These are phyloP conservation scores for Calonectria henricotiae DNA, from an alignment of 2,329 filamentous ascomycete genomes.

Conservation along the genomic window DNA sequence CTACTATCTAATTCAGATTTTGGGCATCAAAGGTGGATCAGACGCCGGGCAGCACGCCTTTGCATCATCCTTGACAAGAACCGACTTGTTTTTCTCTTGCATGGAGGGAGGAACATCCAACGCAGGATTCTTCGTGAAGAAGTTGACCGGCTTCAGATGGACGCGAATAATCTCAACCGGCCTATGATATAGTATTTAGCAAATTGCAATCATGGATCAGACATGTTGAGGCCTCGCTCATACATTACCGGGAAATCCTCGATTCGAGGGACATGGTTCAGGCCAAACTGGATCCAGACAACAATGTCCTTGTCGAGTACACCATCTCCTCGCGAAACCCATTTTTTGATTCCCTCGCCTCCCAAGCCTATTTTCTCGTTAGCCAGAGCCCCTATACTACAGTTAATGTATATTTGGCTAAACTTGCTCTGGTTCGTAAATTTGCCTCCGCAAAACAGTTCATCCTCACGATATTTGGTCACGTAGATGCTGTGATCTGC, in stretches of 20 bases:
- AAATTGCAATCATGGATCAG: no score
- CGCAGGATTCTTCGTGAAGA: slow-evolving; percentile 69
- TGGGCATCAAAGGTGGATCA: slow-evolving; percentile 3
- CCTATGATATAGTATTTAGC: slow-evolving; percentile 7
- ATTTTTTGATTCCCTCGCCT: slow-evolving; percentile 42
- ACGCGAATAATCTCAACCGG: slow-evolving; percentile 70
- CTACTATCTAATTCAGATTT: not conserved
- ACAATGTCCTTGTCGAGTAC: slow-evolving; percentile 73
- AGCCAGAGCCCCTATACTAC: not conserved
- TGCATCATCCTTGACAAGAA: slow-evolving; percentile 5
- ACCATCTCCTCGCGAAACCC: slow-evolving; percentile 68
- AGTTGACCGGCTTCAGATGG: slow-evolving; percentile 66
- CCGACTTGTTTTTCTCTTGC: slow-evolving; percentile 36
- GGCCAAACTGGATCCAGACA: slow-evolving; percentile 70
- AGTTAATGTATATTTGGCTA: no score
- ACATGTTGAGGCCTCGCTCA: no score
- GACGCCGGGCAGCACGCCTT: slow-evolving; percentile 3
- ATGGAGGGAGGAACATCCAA: slow-evolving; percentile 53
- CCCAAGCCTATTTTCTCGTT: slow-evolving; percentile 20
- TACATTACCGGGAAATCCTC: slow-evolving; percentile 74
- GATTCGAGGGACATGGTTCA: slow-evolving; percentile 70
- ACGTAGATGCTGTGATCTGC: slow-evolving; percentile 37
- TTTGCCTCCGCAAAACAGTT: slow-evolving; percentile 73
- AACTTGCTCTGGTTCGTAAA: slow-evolving; percentile 62
- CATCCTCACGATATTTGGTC: slow-evolving; percentile 67